Evolutionary conservation across 371 early-diverging fungal species (phyloP).

Genomic region (Mortierella sp.): DNA sequence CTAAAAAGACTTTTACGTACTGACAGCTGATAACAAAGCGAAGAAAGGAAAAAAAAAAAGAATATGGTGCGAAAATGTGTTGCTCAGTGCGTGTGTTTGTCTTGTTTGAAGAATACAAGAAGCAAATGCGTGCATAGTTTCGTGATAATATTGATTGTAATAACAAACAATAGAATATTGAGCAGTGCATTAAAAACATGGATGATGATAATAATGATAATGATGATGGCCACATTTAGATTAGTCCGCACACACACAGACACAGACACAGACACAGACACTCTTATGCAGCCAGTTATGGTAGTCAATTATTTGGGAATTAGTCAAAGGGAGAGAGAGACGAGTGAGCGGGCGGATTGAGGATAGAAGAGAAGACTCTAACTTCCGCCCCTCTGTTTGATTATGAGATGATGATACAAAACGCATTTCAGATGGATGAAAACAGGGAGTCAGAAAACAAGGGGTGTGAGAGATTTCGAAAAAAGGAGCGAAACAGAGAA

Average conservation of each 20-base stretch:
- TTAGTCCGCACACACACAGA: no score
- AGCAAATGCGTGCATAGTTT: not conserved
- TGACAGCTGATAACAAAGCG: no score
- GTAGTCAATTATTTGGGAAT: not conserved
- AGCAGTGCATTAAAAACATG: no score
- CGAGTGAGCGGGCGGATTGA: not conserved
- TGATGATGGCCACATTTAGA: no score
- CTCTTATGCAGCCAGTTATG: not conserved
- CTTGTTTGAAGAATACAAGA: not conserved
- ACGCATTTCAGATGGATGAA: constrained; percentile 28
- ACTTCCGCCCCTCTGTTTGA: constrained; percentile 18
- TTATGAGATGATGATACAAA: constrained; percentile 50
- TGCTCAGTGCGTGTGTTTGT: not conserved
- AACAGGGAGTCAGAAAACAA: constrained; percentile 33
- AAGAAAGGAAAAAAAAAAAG: no score
- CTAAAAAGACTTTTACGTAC: no score
- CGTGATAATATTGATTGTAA: no score
- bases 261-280: no score
- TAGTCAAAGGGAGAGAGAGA: not conserved
- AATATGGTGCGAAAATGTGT: not conserved
- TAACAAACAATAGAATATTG: not conserved
- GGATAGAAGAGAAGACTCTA: not conserved
- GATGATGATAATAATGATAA: no score
- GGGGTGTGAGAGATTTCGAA: constrained; percentile 37
- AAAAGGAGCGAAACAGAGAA: constrained; percentile 10